phyloP scores from a whole-genome alignment of 139 green algal genomes.

The Choricystis sp. region DNA sequence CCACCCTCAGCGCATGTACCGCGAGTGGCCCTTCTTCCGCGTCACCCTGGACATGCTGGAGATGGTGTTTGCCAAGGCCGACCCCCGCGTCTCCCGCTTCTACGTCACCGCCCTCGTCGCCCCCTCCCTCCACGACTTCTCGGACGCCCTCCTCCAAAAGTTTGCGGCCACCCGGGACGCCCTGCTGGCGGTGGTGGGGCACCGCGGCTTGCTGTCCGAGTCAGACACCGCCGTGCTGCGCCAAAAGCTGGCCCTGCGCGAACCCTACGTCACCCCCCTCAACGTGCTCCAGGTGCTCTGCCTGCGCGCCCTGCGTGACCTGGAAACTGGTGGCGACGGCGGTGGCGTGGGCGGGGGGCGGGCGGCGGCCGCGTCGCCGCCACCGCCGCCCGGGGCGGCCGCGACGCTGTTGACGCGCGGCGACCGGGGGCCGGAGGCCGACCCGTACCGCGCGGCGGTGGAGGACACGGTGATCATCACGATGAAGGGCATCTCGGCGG shows the following conservation, averaged over 20 bases:
- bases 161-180: conserved; percentile 30
- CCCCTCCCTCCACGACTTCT: conserved; percentile 38
- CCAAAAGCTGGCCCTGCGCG: conserved; percentile 67
- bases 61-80: conserved; percentile 96
- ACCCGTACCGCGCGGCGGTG: conserved; percentile 19
- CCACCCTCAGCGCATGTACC: conserved; percentile 76
- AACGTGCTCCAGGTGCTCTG: conserved; percentile 79
- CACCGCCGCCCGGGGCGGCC: too few relatives aligned
- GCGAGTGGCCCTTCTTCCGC: conserved; percentile 94
- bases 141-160: conserved; percentile 35
- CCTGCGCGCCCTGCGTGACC: conserved; percentile 21
- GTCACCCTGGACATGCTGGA: conserved; percentile 93
- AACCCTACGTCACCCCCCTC: conserved; percentile 79
- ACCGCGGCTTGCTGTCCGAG: conserved; percentile 41
- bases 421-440: conserved; percentile 1
- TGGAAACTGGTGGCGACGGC: conserved; percentile 2
- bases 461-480: conserved; percentile 56
- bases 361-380: not conserved
- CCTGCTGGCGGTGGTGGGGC: conserved; percentile 49
- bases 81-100: conserved; percentile 55
- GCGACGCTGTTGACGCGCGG: conserved; percentile 16
- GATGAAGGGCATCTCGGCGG: conserved; percentile 92
- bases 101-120: conserved; percentile 26
- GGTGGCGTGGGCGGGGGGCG: not conserved
- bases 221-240: conserved; percentile 52